Percentiles rank a stretch among this genome's conserved stretches.
These are phyloP conservation scores for Geranium incanum DNA, from an alignment of 441 rosid genomes.

Conservation along the genomic window DNA sequence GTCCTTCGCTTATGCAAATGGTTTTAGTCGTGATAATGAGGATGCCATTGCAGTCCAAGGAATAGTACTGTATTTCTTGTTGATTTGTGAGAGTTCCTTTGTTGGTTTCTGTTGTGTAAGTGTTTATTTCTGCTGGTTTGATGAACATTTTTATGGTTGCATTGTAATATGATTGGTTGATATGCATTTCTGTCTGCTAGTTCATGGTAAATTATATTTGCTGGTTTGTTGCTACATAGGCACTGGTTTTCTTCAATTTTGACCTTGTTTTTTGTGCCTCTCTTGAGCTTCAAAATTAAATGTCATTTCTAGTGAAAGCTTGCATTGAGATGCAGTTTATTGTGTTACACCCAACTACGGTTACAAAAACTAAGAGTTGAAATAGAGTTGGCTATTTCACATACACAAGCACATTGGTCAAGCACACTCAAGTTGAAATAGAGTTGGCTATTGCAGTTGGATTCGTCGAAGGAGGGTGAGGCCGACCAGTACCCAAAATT, in stretches of 20 bases:
- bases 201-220: neutral
- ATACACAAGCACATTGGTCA: too few relatives aligned
- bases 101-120: slow-evolving; percentile 19
- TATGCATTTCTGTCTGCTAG: slow-evolving; percentile 7
- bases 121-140: slow-evolving; percentile 33
- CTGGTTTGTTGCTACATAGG: neutral
- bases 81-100: slow-evolving; percentile 24
- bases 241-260: neutral
- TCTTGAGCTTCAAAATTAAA: neutral
- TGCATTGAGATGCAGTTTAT: neutral
- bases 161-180: slow-evolving; percentile 24
- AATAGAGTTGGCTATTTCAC: too few relatives aligned
- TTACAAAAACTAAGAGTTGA: too few relatives aligned
- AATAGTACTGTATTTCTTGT: slow-evolving; percentile 22
- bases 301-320: neutral
- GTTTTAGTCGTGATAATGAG: slow-evolving; percentile 18
- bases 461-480: too few relatives aligned
- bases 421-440: too few relatives aligned
- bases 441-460: too few relatives aligned
- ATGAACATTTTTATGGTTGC: slow-evolving; percentile 23
- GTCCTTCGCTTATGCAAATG: slow-evolving; percentile 19
- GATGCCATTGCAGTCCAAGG: slow-evolving; percentile 23
- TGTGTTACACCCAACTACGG: neutral
- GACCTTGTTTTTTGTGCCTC: neutral
- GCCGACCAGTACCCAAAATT: too few relatives aligned